Base-by-base conservation (phyloP, 2,329 filamentous ascomycete species). In the Claviceps citrina region DNA sequence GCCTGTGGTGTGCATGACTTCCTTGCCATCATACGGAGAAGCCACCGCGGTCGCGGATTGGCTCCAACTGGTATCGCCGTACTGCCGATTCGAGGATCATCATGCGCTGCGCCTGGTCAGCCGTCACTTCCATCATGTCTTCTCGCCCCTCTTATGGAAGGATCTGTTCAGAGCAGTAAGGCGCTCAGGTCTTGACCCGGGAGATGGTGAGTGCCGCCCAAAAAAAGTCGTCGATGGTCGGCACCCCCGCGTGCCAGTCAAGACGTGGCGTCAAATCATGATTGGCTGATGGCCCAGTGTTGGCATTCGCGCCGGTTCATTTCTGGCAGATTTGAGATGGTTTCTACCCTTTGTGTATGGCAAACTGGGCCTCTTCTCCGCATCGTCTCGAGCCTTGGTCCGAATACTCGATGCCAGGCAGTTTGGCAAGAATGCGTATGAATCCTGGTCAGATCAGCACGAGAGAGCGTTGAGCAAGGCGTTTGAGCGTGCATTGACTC, bases 61-160 rank as follows among this genome's bases (percentile, higher is more conserved):
- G 68, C 57, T 73, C 13, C 53, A 53, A 24, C 45, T 74, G 4
- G 64, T 64, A 10, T 66, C 62, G 6, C 62, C 66, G 1, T 67
- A 65, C 46, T 46, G 73, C 35, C 48, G 53, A 2, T 46, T 60
- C 31, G 42, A 48, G 5, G 62, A 69, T 48, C 68, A 67, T 47
- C 49, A 57, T 19, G 52, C 54, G 7, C 62, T 73, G 32, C 73
- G 68, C 48, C 62, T 63, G 28, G 70, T 75, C 8, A 65, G 59
- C 36, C 54, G 48, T 31, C 62, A 57, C 8, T 73, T 70, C 47
- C 64, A 67, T 56, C 41, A 47, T 31, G 53, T 63, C 16, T 75
- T 76, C 49, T 65, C 65, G 4, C 67, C 69, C 16, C 63, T 59
- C 4, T 54, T 76, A 15, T 76, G 71, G 72, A 58, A 58, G 44